A percentile compares a stretch with the other conserved stretches of the same genome.
Conservation (phyloP, 805 yeast genomes). For the Cephaloascus fragrans region DNA sequence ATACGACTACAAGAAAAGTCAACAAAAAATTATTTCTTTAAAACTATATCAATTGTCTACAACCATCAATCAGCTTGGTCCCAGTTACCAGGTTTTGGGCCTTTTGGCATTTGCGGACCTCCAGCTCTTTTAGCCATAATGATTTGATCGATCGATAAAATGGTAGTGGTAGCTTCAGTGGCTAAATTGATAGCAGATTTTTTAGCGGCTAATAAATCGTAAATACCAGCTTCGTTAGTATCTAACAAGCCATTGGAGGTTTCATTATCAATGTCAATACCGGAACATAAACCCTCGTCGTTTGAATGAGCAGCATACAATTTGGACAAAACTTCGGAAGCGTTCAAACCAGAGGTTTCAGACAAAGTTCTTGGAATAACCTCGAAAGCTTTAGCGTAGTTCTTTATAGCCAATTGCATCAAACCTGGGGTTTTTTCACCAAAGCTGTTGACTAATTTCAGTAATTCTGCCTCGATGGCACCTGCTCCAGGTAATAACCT, state of each 20-base stretch:
- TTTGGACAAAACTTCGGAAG: slow-evolving; percentile 82
- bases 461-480: slow-evolving; percentile 83
- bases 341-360: slow-evolving; percentile 89
- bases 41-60: too few relatives aligned
- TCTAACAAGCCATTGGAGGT: slow-evolving; percentile 59
- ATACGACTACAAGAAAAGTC: too few relatives aligned
- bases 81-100: slow-evolving; percentile 90
- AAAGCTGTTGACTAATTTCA: slow-evolving; percentile 64
- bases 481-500: slow-evolving; percentile 94
- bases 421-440: slow-evolving; percentile 95
- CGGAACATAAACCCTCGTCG: slow-evolving; percentile 49
- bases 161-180: slow-evolving; percentile 89
- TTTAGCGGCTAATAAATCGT: slow-evolving; percentile 73
- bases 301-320: slow-evolving; percentile 81
- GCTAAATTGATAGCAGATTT: slow-evolving; percentile 86
- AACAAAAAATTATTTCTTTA: too few relatives aligned
- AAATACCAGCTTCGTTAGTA: slow-evolving; percentile 58
- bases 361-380: slow-evolving; percentile 87
- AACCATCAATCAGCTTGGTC: slow-evolving; percentile 86
- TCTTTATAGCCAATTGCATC: slow-evolving; percentile 87
- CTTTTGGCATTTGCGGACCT: slow-evolving; percentile 87
- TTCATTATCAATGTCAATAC: slow-evolving; percentile 64
- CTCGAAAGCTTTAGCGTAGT: slow-evolving; percentile 91
- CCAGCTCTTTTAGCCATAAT: slow-evolving; percentile 99
- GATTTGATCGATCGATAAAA: slow-evolving; percentile 89